Base-by-base conservation (phyloP, 2,329 filamentous ascomycete genomes). In the Aspergillus felis region DNA sequence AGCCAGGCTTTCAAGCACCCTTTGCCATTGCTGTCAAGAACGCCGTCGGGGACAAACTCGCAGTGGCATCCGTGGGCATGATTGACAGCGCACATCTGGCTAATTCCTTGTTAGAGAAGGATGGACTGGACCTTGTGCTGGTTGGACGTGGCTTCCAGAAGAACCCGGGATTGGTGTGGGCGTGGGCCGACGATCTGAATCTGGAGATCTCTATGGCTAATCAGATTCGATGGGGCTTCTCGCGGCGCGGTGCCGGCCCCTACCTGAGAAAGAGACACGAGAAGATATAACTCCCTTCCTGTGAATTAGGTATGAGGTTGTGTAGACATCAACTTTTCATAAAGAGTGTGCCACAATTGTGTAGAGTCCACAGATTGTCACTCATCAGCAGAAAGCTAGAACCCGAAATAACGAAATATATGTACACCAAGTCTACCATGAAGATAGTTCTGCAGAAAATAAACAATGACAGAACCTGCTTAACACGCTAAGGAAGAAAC, bases 91-190 rank as follows among this genome's bases (percentile, higher is more conserved):
- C 85, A 1, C 83, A 86, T 66, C 81, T 88, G 70, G 91, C 90
- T 5, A 82, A 86, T 81, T 64, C 84, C 76, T 58, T 88, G 68
- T 68, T 84, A 3, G 78, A 83, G 57, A 72, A 76, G 59, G 72
- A 76, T 14, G 72, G 76, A 61, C 67, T 86, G 57, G 92, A 97
- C 69, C 72, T 92, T 27, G 85, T 88, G 0, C 80, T 92, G 20
- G 80, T 88, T 1, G 92, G 84, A 0, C 81, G 91, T 55, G 87
- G 89, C 68, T 94, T 94, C 74, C 80, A 95, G 75, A 86, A 91
- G 70, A 91, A 96, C 69, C 89, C 92, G 0, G 86, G 90, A 55
- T 85, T 91, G 68, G 88, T 91, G 9, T 85, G 91, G 74, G 80
- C 83, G 29, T 87, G 84, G 62, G 92, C 90, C 0, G 83, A 90